Conservation (phyloP, 1,284 basidiomycete genomes). For the Leccinum subrobustum region DNA sequence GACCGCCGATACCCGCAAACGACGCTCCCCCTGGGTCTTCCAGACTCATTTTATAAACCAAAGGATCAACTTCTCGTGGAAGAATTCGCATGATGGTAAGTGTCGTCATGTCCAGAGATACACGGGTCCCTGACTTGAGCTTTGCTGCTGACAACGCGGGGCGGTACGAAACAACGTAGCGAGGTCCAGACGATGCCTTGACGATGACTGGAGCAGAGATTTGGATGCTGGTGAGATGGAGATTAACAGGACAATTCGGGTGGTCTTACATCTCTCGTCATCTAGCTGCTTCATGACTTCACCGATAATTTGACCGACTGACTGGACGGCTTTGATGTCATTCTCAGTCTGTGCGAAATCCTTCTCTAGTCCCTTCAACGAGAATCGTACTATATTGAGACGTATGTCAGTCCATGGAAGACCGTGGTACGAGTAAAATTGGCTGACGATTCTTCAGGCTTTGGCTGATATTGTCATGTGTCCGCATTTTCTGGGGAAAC, state of each 20-base stretch:
- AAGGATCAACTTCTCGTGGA: slow-evolving; percentile 95
- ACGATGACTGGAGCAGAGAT: slow-evolving; percentile 78
- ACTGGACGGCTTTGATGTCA: slow-evolving; percentile 98
- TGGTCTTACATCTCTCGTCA: slow-evolving; percentile 87
- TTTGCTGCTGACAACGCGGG: slow-evolving; percentile 90
- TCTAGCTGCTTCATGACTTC: slow-evolving; percentile 99
- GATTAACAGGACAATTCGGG: not conserved
- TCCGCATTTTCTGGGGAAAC: slow-evolving; percentile 80
- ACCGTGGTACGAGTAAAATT: not conserved
- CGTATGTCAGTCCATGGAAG: slow-evolving; percentile 1
- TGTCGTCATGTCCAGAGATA: slow-evolving; percentile 99
- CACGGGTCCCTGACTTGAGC: slow-evolving; percentile 92
- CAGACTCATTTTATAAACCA: slow-evolving; percentile 99
- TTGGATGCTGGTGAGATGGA: slow-evolving; percentile 1
- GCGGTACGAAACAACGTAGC: slow-evolving; percentile 98
- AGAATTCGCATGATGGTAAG: slow-evolving; percentile 98
- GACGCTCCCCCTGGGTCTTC: slow-evolving; percentile 96
- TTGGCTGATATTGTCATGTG: slow-evolving; percentile 81
- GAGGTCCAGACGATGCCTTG: slow-evolving; percentile 96
- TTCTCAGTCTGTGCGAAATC: slow-evolving; percentile 97
- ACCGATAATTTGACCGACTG: slow-evolving; percentile 98
- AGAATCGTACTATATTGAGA: slow-evolving; percentile 64
- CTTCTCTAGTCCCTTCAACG: slow-evolving; percentile 84
- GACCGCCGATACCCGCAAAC: slow-evolving; percentile 96
- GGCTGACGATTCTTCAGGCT: slow-evolving; percentile 83